A percentile compares a stretch with the other conserved stretches of the same genome.
Evolutionary conservation across 2,329 filamentous ascomycete genomes (phyloP).

Genomic region (Cladosporium colombiae): DNA sequence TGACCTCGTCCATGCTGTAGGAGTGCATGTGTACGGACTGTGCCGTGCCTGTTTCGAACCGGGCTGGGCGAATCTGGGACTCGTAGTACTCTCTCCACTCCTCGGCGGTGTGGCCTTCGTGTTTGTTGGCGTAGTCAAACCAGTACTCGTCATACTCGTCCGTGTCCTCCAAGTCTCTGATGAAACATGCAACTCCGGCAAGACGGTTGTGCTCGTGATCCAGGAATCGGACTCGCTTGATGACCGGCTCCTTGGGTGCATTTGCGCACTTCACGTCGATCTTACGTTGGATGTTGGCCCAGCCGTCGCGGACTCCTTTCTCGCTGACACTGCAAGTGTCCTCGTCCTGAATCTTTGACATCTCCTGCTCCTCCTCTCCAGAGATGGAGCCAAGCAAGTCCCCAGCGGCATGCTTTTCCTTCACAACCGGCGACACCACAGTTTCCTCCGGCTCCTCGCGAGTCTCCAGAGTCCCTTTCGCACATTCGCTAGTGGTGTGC

Average conservation of each 20-base stretch:
- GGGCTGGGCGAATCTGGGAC: constrained; percentile 23
- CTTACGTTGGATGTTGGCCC: neutral
- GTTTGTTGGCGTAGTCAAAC: constrained; percentile 20
- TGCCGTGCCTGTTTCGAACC: constrained; percentile 1
- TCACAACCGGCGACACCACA: neutral
- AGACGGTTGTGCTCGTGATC: constrained; percentile 26
- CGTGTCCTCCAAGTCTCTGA: constrained; percentile 26
- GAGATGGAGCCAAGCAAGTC: neutral
- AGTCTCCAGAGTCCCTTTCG: neutral
- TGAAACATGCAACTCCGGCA: constrained; percentile 24
- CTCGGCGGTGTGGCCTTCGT: constrained; percentile 22
- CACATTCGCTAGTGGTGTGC: neutral
- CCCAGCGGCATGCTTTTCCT: neutral
- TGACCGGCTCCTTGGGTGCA: neutral
- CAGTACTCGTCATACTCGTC: constrained; percentile 23
- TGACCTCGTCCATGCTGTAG: constrained; percentile 5
- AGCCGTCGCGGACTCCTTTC: neutral
- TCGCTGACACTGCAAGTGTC: neutral
- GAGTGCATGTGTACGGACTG: constrained; percentile 10
- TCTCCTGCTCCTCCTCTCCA: neutral
- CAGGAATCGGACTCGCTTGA: neutral
- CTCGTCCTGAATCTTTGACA: neutral
- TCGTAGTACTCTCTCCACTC: constrained; percentile 31
- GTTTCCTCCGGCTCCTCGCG: neutral
- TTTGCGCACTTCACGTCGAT: too few relatives aligned